phyloP scores from a whole-genome alignment of 2,329 filamentous ascomycete species.

The Colletotrichum aenigma region DNA sequence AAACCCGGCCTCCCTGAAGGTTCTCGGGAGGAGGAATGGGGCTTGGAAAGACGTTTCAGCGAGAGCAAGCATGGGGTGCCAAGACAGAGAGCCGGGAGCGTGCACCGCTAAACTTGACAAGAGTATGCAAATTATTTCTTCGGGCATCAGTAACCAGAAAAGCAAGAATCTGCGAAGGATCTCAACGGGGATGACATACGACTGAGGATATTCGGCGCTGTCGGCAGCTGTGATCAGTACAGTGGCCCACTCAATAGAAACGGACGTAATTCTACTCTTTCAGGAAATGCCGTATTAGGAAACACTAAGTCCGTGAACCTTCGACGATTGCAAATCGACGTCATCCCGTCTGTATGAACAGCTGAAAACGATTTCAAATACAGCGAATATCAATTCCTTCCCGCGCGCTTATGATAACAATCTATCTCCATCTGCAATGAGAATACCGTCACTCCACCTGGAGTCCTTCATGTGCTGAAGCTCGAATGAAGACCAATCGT shows the following conservation, averaged over 20 bases:
- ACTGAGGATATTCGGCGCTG: rapidly evolving
- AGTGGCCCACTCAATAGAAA: not conserved
- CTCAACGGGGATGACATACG: not conserved
- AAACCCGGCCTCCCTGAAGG: constrained; percentile 42
- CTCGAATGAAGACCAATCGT: rapidly evolving
- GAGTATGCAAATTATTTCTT: not conserved
- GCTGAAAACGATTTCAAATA: not conserved
- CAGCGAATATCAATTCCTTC: not conserved
- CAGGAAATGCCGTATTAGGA: not conserved
- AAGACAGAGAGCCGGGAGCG: constrained; percentile 26
- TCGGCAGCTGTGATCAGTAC: not conserved
- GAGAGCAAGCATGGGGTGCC: constrained; percentile 23
- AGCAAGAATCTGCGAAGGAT: rapidly evolving
- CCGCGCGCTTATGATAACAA: rapidly evolving
- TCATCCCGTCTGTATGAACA: not conserved
- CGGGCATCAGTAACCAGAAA: not conserved
- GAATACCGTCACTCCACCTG: rapidly evolving
- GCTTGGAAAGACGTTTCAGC: constrained; percentile 17
- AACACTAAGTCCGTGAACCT: not conserved
- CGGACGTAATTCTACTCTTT: not conserved
- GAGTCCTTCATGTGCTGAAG: rapidly evolving
- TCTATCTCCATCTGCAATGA: rapidly evolving
- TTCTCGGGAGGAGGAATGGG: constrained; percentile 21
- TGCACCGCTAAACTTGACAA: not conserved
- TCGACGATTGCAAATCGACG: not conserved